Evolutionary conservation across 495 filamentous ascomycete genomes (phyloP).

Genomic region (Penicillium atrosanguineum): DNA sequence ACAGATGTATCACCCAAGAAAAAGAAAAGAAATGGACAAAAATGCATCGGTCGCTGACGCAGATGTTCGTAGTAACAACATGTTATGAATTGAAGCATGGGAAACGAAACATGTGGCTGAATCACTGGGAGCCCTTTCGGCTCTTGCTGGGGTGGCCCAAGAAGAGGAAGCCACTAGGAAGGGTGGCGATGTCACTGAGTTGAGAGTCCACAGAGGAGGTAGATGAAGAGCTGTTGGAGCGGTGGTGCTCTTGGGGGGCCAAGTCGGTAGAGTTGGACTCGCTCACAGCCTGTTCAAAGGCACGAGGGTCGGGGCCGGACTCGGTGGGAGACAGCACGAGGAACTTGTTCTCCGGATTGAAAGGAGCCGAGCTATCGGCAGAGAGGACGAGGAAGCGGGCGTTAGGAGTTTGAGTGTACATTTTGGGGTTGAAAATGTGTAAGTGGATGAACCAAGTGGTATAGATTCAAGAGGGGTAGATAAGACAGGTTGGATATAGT

Average conservation of each 20-base stretch:
- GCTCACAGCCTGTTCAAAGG: constrained; percentile 21
- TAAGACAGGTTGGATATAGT: background rate
- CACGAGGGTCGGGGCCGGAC: constrained; percentile 30
- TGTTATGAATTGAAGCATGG: constrained; percentile 15
- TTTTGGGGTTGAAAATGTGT: constrained; percentile 26
- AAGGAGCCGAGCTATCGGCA: constrained; percentile 16
- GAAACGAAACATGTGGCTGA: constrained; percentile 6
- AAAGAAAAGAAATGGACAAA: background rate
- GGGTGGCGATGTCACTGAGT: constrained; percentile 13
- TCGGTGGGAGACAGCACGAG: constrained; percentile 38
- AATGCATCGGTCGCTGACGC: constrained; percentile 21
- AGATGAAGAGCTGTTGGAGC: constrained; percentile 25
- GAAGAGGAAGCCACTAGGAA: constrained; percentile 33
- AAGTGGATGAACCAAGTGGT: background rate
- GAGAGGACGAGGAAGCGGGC: constrained; percentile 39
- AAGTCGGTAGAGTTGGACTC: constrained; percentile 13
- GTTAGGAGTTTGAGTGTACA: constrained; percentile 38
- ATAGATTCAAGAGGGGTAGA: constrained; percentile 1
- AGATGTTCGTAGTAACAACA: constrained; percentile 7
- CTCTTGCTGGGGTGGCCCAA: constrained; percentile 26
- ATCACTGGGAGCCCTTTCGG: constrained; percentile 13
- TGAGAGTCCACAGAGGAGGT: constrained; percentile 20
- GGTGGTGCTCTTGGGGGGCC: constrained; percentile 11
- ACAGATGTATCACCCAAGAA: constrained; percentile 9
- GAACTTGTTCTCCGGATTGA: constrained; percentile 27